A percentile compares a stretch with the other conserved stretches of the same genome.
phyloP scores from a whole-genome alignment of 192 early-diverging fungal species.

The Backusella sp. region DNA sequence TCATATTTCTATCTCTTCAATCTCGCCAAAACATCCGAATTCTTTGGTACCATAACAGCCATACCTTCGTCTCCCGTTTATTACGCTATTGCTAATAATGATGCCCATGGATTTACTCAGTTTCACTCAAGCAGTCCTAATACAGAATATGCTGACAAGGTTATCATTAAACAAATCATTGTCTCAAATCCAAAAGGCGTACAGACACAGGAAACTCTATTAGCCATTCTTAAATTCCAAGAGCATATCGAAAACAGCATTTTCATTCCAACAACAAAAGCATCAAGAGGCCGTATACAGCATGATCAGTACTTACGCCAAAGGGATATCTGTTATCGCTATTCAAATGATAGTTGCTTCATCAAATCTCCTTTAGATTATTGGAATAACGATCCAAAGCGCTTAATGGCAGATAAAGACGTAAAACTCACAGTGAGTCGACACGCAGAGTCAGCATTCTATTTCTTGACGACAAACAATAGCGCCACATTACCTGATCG shows the following conservation, averaged over 20 bases:
- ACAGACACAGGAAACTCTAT: slow-evolving; percentile 36
- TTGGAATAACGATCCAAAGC: slow-evolving; percentile 22
- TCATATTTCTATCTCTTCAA: slow-evolving; percentile 75
- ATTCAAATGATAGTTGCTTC: slow-evolving; percentile 23
- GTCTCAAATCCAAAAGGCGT: slow-evolving; percentile 40
- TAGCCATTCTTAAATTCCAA: slow-evolving; percentile 41
- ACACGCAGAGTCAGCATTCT: not conserved
- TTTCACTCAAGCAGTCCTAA: not conserved
- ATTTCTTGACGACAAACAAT: not conserved
- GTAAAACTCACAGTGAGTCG: not conserved
- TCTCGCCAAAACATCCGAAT: slow-evolving; percentile 61
- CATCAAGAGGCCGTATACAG: not conserved
- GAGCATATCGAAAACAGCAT: slow-evolving; percentile 39
- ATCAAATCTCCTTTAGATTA: slow-evolving; percentile 19
- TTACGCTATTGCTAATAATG: not conserved
- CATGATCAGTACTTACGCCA: slow-evolving; percentile 30
- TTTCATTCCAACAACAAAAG: slow-evolving; percentile 22
- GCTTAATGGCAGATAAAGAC: slow-evolving; percentile 29
- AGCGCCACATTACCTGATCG: slow-evolving; percentile 11
- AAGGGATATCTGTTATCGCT: slow-evolving; percentile 3
- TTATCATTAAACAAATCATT: slow-evolving; percentile 53
- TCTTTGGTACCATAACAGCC: slow-evolving; percentile 45
- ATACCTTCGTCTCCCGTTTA: slow-evolving; percentile 46
- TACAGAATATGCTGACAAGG: slow-evolving; percentile 23
- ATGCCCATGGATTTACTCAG: not conserved